Percentiles rank a stretch among this genome's conserved stretches.
Evolutionary conservation across 805 yeast species (phyloP).

Genomic region (Kodamaea neixiangensis): DNA sequence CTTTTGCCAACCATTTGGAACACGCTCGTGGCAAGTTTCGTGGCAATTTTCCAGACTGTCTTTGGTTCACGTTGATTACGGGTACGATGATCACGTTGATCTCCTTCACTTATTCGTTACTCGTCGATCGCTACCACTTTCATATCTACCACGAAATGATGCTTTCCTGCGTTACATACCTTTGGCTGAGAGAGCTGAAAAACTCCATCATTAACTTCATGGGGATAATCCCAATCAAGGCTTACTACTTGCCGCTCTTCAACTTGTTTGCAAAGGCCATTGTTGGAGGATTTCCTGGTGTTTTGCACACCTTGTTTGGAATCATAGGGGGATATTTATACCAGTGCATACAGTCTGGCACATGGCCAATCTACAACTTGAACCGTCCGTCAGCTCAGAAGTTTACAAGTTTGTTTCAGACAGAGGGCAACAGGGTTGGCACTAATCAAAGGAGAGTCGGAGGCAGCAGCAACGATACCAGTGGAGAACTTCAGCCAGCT

Average conservation of each 20-base stretch:
- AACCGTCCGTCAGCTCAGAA: not conserved
- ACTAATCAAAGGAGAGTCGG: slow-evolving; percentile 14
- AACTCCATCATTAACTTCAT: slow-evolving; percentile 55
- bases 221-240: slow-evolving; percentile 52
- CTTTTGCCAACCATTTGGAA: slow-evolving; percentile 59
- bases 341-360: slow-evolving; percentile 61
- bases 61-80: slow-evolving; percentile 52
- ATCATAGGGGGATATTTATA: slow-evolving; percentile 58
- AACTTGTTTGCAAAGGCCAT: slow-evolving; percentile 36
- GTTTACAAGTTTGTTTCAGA: not conserved
- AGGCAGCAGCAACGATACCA: not conserved
- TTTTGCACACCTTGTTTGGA: slow-evolving; percentile 49
- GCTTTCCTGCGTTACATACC: slow-evolving; percentile 55
- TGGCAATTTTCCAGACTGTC: slow-evolving; percentile 53
- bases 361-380: slow-evolving; percentile 45
- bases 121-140: slow-evolving; percentile 5
- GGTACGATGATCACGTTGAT: slow-evolving; percentile 47
- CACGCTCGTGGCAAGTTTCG: slow-evolving; percentile 45
- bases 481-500: slow-evolving; percentile 35
- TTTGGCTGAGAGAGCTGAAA: slow-evolving; percentile 62
- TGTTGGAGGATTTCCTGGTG: slow-evolving; percentile 43
- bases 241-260: slow-evolving; percentile 54
- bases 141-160: slow-evolving; percentile 41
- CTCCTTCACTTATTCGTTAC: slow-evolving; percentile 20
- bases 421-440: slow-evolving; percentile 35